These are phyloP conservation scores for Sarcomyxa edulis DNA, from an alignment of 768 basidiomycete species.

Conservation along the genomic window DNA sequence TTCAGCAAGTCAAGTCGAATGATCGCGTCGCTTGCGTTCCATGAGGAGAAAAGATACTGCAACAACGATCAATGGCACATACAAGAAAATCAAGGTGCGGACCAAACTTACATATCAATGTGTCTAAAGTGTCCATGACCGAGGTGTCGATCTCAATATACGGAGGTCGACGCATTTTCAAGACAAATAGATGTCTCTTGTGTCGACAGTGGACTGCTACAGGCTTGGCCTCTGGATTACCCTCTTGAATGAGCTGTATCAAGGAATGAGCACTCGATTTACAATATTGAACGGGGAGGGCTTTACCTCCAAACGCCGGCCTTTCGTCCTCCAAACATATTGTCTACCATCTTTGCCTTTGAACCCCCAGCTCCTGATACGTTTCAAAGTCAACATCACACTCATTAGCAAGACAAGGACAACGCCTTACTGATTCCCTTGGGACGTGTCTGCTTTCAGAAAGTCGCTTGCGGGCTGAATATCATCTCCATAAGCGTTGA, in stretches of 20 bases:
- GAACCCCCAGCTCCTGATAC: constrained; percentile 3
- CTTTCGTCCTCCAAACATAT: constrained; percentile 2
- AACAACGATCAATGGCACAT: not conserved
- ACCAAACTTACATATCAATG: not conserved
- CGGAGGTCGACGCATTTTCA: not conserved
- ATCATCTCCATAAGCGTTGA: not conserved
- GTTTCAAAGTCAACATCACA: not conserved
- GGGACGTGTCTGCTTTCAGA: not conserved
- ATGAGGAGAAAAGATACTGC: constrained; percentile 3
- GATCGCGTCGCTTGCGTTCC: constrained; percentile 6
- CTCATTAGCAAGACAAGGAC: not conserved
- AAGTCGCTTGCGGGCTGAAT: not conserved
- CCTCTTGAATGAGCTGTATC: not conserved
- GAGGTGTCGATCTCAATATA: not conserved
- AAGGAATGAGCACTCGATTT: not conserved
- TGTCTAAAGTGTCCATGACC: constrained; percentile 1
- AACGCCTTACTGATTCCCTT: not conserved
- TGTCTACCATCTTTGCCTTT: not conserved
- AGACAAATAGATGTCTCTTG: not conserved
- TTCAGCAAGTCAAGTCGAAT: too few relatives aligned
- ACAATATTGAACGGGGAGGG: not conserved
- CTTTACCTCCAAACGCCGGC: constrained; percentile 2
- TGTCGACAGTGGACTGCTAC: constrained; percentile 2
- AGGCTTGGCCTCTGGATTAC: not conserved
- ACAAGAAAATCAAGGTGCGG: not conserved